phyloP scores from a whole-genome alignment of 2,329 filamentous ascomycete species.

The Exophiala mesophila region DNA sequence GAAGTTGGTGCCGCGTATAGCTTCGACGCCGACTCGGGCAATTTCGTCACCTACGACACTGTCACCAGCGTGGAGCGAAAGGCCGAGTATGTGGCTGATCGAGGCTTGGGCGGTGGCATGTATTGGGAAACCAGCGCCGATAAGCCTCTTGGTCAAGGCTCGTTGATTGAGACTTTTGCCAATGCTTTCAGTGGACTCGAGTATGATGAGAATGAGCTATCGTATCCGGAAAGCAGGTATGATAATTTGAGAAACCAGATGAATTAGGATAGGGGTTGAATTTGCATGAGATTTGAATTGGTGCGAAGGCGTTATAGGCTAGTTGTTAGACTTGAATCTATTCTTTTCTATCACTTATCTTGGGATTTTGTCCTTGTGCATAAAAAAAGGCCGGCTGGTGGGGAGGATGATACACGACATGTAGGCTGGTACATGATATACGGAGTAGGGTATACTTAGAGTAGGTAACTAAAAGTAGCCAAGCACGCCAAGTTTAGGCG shows the following conservation, averaged over 20 bases:
- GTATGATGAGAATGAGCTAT: conserved; percentile 47
- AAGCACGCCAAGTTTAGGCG: too few species aligned
- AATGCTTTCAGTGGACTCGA: conserved; percentile 30
- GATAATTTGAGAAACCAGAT: conserved; percentile 50
- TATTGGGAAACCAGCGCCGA: conserved; percentile 92
- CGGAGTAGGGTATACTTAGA: too few species aligned
- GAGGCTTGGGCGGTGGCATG: conserved; percentile 80
- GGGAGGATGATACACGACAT: too few species aligned
- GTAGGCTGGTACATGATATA: too few species aligned
- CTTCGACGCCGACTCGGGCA: conserved; percentile 59
- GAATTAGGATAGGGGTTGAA: too few species aligned
- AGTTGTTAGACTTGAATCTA: too few species aligned
- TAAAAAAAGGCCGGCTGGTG: too few species aligned
- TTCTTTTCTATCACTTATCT: too few species aligned
- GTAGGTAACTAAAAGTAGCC: too few species aligned
- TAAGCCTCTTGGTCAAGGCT: conserved; percentile 52
- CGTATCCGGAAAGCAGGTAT: conserved; percentile 50
- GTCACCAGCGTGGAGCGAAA: conserved; percentile 63
- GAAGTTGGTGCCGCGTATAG: conserved; percentile 67
- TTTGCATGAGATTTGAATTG: too few species aligned
- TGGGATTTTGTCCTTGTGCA: too few species aligned
- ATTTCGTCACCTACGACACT: conserved; percentile 76
- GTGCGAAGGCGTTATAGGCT: too few species aligned
- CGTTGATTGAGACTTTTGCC: conserved; percentile 59
- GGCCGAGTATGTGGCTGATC: conserved; percentile 62